Conservation (phyloP, 2,329 filamentous ascomycete genomes). For the Aurifilum marmelostoma region DNA sequence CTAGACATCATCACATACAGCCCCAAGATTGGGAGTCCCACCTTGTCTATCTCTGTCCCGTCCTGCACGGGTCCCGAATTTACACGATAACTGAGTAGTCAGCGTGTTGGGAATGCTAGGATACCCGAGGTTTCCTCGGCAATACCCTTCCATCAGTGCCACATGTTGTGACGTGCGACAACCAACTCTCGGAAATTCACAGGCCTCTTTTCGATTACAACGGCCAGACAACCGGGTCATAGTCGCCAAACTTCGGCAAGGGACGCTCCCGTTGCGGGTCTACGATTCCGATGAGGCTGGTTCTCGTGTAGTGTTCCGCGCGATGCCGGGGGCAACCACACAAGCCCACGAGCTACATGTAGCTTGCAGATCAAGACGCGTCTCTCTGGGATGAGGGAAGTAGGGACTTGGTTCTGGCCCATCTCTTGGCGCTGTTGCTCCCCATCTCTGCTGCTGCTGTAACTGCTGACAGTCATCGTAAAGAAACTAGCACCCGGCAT, state of each 20-base stretch:
- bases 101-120: neutral
- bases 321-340: neutral
- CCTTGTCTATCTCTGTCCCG: neutral
- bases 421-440: neutral
- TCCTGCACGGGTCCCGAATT: conserved; percentile 3
- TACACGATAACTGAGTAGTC: conserved; percentile 1
- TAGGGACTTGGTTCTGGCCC: neutral
- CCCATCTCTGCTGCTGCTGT: neutral
- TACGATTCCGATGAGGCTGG: neutral
- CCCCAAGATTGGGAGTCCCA: neutral
- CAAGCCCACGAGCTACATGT: neutral
- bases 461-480: neutral
- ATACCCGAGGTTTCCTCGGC: conserved; percentile 15
- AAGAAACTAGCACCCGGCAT: neutral
- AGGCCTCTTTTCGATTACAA: neutral
- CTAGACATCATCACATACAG: neutral
- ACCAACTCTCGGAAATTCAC: neutral
- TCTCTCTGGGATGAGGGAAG: neutral
- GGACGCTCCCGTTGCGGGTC: neutral
- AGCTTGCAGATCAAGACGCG: neutral
- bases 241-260: neutral
- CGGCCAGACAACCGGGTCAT: neutral
- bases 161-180: neutral
- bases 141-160: neutral
- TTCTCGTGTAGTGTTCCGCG: neutral